Base-by-base conservation (phyloP, 2,329 filamentous ascomycete species). In the Exophiala mesophila region DNA sequence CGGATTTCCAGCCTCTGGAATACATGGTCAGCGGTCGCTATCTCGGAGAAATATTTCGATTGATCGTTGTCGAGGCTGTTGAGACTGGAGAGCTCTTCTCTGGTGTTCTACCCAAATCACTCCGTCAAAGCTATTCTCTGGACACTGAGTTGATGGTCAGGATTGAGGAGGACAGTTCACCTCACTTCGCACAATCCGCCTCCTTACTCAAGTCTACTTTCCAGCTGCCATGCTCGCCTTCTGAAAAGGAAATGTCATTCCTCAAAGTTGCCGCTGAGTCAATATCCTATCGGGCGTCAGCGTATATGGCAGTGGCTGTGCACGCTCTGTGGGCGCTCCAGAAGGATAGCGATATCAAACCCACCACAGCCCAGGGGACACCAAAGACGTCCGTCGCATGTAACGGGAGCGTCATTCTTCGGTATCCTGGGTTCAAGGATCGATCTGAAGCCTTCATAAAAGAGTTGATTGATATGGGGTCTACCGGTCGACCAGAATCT, bases 1-100 rank as follows among this genome's bases (percentile, higher is more conserved):
- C 78, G 0, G 75, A 80, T 59, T 82, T 81, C 52, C 79, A 83
- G 53, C 79, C 79, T 1, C 68, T 82, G 44, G 79, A 83, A 55
- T 78, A 81, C 54, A 72, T 82, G 63, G 72, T 78, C 49, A 77
- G 76, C 8, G 79, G 79, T 13, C 72, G 77, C 12, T 82, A 82
- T 55, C 64, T 82, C 1, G 79, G 78, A 16, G 79, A 83, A 53
- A 75, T 83, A 37, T 72, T 79, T 4, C 71, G 79, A 10, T 61
- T 82, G 19, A 74, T 82, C 41, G 65, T 80, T 6, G 61, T 78
- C 5, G 79, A 83, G 49, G 78, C 77, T 2, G 72, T 80, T 24
- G 65, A 72, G 17, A 72, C 67, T 2, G 70, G 71, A 3, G 69
- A 70, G 3, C 59, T 82, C 16, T 82, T 82, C 57, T 65, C 68